These are phyloP conservation scores for Anthracocystis panici-leucophaei DNA, from an alignment of 1,284 basidiomycete species.

Conservation along the genomic window DNA sequence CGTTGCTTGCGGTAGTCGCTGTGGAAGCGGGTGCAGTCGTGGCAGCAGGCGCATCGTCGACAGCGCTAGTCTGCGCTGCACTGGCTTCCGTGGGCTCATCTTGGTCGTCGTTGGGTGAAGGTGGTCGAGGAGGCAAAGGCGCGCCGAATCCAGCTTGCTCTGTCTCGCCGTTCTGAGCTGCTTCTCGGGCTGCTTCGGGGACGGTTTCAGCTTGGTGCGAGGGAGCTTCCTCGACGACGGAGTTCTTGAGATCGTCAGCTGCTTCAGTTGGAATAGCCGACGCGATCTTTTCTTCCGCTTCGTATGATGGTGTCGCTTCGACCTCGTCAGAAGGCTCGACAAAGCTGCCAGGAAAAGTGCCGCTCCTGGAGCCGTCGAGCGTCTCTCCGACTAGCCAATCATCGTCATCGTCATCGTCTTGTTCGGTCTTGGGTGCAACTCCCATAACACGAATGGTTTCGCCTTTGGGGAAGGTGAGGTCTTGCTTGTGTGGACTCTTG, in stretches of 20 bases:
- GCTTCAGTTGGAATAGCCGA: slow-evolving; percentile 28
- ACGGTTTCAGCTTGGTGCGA: slow-evolving; percentile 54
- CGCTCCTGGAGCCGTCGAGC: slow-evolving; percentile 58
- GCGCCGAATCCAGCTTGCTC: slow-evolving; percentile 46
- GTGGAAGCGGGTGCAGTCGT: neutral
- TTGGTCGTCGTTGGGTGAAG: slow-evolving; percentile 30
- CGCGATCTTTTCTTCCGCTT: slow-evolving; percentile 38
- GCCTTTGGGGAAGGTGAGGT: slow-evolving; percentile 66
- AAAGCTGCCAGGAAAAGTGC: slow-evolving; percentile 68
- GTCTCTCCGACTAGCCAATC: slow-evolving; percentile 69
- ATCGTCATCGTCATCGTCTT: slow-evolving; percentile 64
- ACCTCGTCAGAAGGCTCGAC: slow-evolving; percentile 53
- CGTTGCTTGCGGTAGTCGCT: slow-evolving; percentile 1
- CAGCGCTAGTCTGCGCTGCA: neutral
- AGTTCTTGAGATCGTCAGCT: slow-evolving; percentile 17
- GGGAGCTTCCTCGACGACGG: slow-evolving; percentile 31
- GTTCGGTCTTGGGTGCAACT: slow-evolving; percentile 54
- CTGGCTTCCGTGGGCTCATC: slow-evolving; percentile 5
- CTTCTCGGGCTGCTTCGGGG: slow-evolving; percentile 37
- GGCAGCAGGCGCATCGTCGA: neutral
- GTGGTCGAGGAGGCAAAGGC: slow-evolving; percentile 41
- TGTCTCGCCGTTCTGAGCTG: slow-evolving; percentile 39
- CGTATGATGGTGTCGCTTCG: slow-evolving; percentile 51
- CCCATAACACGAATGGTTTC: slow-evolving; percentile 64
- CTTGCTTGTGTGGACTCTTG: slow-evolving; percentile 65